A percentile compares a stretch with the other conserved stretches of the same genome.
Conservation (phyloP, 148 eudicot species). For the Vaccinium macrocarpon region DNA sequence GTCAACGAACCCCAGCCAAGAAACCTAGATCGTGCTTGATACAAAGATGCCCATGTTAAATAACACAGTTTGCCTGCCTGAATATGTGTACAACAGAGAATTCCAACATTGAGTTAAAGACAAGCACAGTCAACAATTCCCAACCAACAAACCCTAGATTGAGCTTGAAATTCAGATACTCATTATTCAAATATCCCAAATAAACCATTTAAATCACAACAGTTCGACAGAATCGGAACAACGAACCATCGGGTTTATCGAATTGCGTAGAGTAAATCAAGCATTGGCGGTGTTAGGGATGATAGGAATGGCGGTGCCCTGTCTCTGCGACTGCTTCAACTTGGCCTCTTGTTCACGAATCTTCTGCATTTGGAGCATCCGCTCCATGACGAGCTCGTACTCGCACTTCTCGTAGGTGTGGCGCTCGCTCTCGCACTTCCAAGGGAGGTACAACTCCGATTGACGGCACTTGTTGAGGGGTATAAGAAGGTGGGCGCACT, state of each 20-base stretch:
- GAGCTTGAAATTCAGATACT: neutral
- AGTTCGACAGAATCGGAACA: neutral
- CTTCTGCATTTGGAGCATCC: constrained; percentile 94
- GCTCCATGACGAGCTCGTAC: constrained; percentile 97
- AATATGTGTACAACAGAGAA: neutral
- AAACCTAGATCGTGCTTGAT: neutral
- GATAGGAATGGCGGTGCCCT: constrained; percentile 39
- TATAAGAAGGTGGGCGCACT: constrained; percentile 90
- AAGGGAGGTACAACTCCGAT: constrained; percentile 74
- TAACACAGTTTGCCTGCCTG: neutral
- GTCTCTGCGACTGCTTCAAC: constrained; percentile 23
- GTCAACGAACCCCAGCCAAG: neutral
- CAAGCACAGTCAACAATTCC: neutral
- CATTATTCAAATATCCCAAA: neutral
- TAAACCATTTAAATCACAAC: neutral
- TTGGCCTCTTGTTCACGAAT: constrained; percentile 47
- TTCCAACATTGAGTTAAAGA: neutral
- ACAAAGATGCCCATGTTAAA: neutral
- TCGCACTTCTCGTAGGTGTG: constrained; percentile 92
- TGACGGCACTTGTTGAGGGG: constrained; percentile 96
- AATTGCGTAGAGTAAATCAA: constrained; percentile 20
- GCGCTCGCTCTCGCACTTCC: constrained; percentile 89
- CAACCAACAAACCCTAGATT: constrained; percentile 1
- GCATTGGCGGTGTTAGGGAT: constrained; percentile 75
- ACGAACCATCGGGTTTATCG: neutral